Evolutionary conservation across 2,329 filamentous ascomycete genomes (phyloP).

Genomic region (Aspergillus eucalypticola): DNA sequence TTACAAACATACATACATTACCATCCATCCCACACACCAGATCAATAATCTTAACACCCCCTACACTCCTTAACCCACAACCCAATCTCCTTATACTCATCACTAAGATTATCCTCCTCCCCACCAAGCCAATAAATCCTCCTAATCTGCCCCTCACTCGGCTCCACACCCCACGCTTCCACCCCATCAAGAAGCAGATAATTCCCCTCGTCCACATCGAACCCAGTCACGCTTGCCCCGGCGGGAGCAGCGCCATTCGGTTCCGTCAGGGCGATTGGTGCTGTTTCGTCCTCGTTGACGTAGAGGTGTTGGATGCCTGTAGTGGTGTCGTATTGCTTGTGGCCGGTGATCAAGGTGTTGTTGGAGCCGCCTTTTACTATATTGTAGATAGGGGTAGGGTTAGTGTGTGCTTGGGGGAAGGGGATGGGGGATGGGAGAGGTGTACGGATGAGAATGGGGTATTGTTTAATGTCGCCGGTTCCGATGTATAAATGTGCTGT

Average conservation of each 20-base stretch:
- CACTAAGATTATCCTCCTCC: background rate
- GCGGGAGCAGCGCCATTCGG: slow-evolving; percentile 28
- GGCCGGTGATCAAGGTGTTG: background rate
- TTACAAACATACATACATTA: no score
- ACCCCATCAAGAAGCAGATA: background rate
- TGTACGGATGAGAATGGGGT: slow-evolving; percentile 6
- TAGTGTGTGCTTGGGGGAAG: no score
- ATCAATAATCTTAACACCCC: background rate
- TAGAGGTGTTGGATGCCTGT: background rate
- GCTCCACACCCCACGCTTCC: background rate
- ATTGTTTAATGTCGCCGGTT: background rate
- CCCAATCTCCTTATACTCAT: background rate
- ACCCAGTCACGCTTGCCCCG: slow-evolving; percentile 63
- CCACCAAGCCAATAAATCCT: background rate
- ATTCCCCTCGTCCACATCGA: background rate
- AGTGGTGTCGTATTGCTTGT: background rate
- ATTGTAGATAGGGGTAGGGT: no score
- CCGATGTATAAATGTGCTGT: background rate
- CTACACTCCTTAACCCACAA: slow-evolving; percentile 4
- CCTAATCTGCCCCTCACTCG: background rate
- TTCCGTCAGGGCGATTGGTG: background rate
- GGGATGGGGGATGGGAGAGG: no score
- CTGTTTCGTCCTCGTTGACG: background rate
- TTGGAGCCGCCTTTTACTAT: slow-evolving; percentile 2
- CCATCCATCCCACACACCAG: no score